These are phyloP conservation scores for Physaria fendleri DNA, from an alignment of 345 rosid species.

Conservation along the genomic window DNA sequence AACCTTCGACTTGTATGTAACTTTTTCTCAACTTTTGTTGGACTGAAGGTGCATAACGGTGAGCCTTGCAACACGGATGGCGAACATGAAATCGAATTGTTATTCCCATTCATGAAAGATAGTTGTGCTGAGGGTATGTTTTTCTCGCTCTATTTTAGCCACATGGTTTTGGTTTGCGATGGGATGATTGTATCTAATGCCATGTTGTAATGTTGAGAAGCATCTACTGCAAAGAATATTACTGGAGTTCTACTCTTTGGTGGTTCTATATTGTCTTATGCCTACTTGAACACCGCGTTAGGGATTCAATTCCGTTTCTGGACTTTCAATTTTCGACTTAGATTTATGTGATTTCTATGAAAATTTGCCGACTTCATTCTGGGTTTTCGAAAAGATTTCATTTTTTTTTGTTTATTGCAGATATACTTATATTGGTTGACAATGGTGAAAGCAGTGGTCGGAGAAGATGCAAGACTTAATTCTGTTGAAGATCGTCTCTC, in stretches of 20 bases:
- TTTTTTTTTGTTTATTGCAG: background rate
- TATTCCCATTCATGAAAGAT: constrained; percentile 66
- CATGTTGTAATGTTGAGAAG: constrained; percentile 38
- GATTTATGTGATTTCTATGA: background rate
- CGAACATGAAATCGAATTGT: constrained; percentile 69
- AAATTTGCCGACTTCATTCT: background rate
- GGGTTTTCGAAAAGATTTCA: background rate
- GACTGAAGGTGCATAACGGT: constrained; percentile 46
- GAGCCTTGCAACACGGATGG: constrained; percentile 50
- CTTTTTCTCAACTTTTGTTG: background rate
- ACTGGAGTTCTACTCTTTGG: constrained; percentile 52
- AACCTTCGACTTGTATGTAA: background rate
- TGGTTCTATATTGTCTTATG: constrained; percentile 65
- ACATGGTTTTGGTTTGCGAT: background rate
- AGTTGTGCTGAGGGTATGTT: constrained; percentile 44
- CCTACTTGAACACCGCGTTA: constrained; percentile 41
- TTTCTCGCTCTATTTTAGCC: background rate
- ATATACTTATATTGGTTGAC: background rate
- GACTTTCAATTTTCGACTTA: background rate
- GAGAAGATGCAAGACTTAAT: constrained; percentile 71
- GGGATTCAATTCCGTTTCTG: constrained; percentile 14
- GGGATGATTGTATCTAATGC: constrained; percentile 17
- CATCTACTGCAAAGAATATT: constrained; percentile 51
- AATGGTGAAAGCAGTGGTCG: constrained; percentile 86
- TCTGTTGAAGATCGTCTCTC: constrained; percentile 72